Conservation (phyloP, 2,329 filamentous ascomycete genomes). For the Dendrostoma leiphaemia region DNA sequence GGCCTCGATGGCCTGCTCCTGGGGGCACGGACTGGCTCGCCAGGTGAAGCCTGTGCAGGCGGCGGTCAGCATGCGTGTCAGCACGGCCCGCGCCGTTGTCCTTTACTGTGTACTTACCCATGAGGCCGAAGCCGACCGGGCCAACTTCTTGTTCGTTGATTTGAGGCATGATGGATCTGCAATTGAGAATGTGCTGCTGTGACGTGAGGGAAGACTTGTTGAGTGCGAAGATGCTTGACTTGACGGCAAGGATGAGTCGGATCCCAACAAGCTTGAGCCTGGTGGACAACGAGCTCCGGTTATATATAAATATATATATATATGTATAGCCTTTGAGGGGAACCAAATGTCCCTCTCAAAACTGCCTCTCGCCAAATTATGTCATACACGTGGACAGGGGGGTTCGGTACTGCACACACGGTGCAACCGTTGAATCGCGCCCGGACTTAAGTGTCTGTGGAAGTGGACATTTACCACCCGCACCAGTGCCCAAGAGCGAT, state of each 20-base stretch:
- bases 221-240: background rate
- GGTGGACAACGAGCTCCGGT: background rate
- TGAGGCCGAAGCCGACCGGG: constrained; percentile 30
- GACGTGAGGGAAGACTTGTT: background rate
- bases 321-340: too few species aligned
- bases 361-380: too few species aligned
- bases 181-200: background rate
- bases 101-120: constrained; percentile 27
- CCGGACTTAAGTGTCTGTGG: too few species aligned
- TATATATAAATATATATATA: too few species aligned
- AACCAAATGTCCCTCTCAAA: too few species aligned
- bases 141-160: constrained; percentile 29
- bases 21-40: constrained; percentile 35
- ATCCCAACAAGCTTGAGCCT: background rate
- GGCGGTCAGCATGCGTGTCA: background rate
- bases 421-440: too few species aligned
- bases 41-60: constrained; percentile 39
- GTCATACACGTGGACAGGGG: too few species aligned
- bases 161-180: constrained; percentile 24
- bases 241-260: background rate
- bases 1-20: constrained; percentile 51
- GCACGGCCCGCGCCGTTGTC: background rate
- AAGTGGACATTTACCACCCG: too few species aligned
- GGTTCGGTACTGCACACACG: too few species aligned
- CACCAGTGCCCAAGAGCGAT: too few species aligned